Conservation (phyloP, 345 rosid species). For the Laguncularia racemosa region DNA sequence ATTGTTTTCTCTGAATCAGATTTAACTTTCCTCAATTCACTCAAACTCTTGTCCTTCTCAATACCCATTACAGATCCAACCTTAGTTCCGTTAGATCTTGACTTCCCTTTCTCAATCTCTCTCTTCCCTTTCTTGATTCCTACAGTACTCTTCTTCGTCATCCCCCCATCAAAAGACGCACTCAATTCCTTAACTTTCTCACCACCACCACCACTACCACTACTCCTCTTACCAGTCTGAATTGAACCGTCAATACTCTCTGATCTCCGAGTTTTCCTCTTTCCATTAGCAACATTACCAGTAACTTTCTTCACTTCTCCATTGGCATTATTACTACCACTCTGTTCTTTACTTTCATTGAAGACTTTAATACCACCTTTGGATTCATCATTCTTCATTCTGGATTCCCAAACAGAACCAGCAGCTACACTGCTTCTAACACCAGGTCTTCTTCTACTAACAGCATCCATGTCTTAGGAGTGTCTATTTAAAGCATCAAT, state of each 20-base stretch:
- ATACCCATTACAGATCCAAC: not conserved
- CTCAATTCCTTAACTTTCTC: slow-evolving; percentile 6
- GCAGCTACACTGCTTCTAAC: slow-evolving; percentile 26
- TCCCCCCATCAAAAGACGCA: not conserved
- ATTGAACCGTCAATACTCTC: slow-evolving; percentile 27
- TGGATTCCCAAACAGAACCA: slow-evolving; percentile 81
- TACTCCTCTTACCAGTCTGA: slow-evolving; percentile 19
- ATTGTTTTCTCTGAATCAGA: slow-evolving; percentile 12
- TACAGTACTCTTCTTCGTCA: not conserved
- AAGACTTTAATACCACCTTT: slow-evolving; percentile 51
- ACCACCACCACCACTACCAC: slow-evolving; percentile 3
- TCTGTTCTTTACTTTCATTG: slow-evolving; percentile 27
- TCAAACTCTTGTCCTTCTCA: not conserved
- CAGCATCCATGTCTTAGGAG: no score
- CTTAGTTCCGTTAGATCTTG: slow-evolving; percentile 31
- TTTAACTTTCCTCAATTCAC: slow-evolving; percentile 13
- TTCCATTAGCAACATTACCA: slow-evolving; percentile 9
- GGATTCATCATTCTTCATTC: slow-evolving; percentile 62
- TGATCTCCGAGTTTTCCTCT: slow-evolving; percentile 63
- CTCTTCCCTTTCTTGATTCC: slow-evolving; percentile 4
- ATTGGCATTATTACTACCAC: not conserved
- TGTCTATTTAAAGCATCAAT: slow-evolving; percentile 21
- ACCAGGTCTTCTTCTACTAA: slow-evolving; percentile 23
- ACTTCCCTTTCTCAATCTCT: slow-evolving; percentile 34
- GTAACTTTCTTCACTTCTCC: not conserved